Evolutionary conservation across 768 basidiomycete species (phyloP).

Genomic region (Kondoa subrosea): DNA sequence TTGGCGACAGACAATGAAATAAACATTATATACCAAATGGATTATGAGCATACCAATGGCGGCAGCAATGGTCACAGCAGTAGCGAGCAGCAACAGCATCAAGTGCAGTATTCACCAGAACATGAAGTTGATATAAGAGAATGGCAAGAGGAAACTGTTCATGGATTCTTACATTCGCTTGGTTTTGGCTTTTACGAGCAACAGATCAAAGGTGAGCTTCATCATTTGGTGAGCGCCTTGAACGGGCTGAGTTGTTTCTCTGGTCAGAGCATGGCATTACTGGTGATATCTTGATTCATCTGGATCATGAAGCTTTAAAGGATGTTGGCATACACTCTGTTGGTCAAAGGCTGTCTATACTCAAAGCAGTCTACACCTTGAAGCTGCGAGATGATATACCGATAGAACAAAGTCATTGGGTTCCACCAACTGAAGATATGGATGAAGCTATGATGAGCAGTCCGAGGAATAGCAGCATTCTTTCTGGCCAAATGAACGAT

Average conservation of each 20-base stretch:
- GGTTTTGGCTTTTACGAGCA: conserved; percentile 73
- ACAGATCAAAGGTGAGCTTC: conserved; percentile 51
- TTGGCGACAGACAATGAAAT: too few species aligned
- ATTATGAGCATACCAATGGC: too few species aligned
- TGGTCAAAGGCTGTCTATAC: conserved; percentile 69
- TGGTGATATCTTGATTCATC: conserved; percentile 68
- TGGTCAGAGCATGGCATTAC: conserved; percentile 56
- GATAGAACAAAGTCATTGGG: conserved; percentile 65
- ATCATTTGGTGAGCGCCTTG: neutral
- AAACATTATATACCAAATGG: too few species aligned
- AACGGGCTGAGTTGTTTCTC: neutral
- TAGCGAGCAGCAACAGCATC: too few species aligned
- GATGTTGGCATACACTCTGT: conserved; percentile 74
- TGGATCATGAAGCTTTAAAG: conserved; percentile 70
- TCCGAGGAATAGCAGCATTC: conserved; percentile 16
- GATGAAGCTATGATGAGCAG: conserved; percentile 17
- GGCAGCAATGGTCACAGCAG: too few species aligned
- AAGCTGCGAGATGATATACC: conserved; percentile 71
- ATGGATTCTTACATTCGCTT: conserved; percentile 54
- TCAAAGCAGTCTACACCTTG: conserved; percentile 77
- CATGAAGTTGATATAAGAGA: neutral
- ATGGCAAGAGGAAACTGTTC: conserved; percentile 40
- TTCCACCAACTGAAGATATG: conserved; percentile 43
- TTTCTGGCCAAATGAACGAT: conserved; percentile 14
- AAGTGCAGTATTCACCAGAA: neutral